Evolutionary conservation across 139 green algal species (phyloP).

Genomic region (Asterochloris sp.): DNA sequence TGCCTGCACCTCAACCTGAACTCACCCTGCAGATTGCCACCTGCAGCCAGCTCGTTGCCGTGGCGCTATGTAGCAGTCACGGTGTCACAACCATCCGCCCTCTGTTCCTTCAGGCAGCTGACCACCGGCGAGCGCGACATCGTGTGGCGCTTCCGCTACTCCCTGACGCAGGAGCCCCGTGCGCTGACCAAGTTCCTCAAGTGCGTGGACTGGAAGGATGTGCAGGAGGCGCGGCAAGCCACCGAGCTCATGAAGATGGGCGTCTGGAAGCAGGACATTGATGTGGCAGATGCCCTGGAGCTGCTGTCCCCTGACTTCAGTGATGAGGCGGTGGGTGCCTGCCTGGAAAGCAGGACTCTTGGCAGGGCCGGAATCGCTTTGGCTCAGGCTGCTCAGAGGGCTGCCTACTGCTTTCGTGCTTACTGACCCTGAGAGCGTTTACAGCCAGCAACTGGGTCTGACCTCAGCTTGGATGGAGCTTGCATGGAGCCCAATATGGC

Average conservation of each 20-base stretch:
- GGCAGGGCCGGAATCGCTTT: no score
- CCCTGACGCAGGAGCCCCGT: conserved; percentile 60
- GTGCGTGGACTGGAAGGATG: conserved; percentile 92
- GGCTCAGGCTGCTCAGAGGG: no score
- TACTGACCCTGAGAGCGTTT: no score
- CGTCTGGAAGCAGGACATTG: conserved; percentile 60
- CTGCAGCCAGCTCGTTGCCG: no score
- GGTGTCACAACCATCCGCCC: no score
- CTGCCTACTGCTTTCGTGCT: no score
- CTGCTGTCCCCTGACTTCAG: conserved; percentile 89
- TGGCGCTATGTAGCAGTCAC: no score
- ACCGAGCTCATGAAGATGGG: conserved; percentile 82
- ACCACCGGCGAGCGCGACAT: conserved; percentile 55
- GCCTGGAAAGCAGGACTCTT: no score
- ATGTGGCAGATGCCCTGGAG: conserved; percentile 87
- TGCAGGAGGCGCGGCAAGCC: conserved; percentile 67
- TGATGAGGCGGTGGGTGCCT: conserved; percentile 51
- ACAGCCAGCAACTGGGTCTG: no score
- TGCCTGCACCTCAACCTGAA: not conserved
- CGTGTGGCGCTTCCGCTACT: conserved; percentile 88
- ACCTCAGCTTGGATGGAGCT: no score
- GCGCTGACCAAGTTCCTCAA: conserved; percentile 85
- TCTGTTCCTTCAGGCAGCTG: conserved; percentile 54
- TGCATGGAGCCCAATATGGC: no score
- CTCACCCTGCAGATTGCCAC: no score